Evolutionary conservation across 805 yeast species (phyloP).

Genomic region (Torulaspora gathmanii): DNA sequence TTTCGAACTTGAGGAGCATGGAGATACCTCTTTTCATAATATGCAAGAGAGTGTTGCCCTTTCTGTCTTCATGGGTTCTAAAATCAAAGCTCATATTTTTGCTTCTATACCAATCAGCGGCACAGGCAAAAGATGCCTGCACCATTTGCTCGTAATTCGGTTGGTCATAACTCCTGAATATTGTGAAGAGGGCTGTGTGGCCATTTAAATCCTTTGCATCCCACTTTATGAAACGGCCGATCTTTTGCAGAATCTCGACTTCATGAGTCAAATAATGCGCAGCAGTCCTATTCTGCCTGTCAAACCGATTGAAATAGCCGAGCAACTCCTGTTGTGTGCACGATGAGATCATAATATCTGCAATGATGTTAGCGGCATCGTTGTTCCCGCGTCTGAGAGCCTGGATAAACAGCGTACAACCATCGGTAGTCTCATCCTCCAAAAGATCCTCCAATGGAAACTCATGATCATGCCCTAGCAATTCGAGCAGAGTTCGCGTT

Average conservation of each 20-base stretch:
- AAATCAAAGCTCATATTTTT: conserved; percentile 39
- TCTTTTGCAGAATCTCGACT: conserved; percentile 42
- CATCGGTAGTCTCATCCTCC: conserved; percentile 53
- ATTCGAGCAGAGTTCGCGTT: conserved; percentile 40
- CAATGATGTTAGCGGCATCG: conserved; percentile 45
- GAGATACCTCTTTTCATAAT: conserved; percentile 51
- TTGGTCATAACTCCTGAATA: conserved; percentile 79
- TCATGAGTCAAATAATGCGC: conserved; percentile 73
- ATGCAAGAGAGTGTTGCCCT: conserved; percentile 76
- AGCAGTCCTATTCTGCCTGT: conserved; percentile 51
- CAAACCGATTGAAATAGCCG: conserved; percentile 47
- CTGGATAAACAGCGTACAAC: conserved; percentile 53
- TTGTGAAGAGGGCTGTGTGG: conserved; percentile 73
- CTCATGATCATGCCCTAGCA: conserved; percentile 45
- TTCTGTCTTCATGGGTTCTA: conserved; percentile 62
- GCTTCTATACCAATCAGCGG: conserved; percentile 40
- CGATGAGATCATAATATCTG: conserved; percentile 41
- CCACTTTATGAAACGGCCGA: conserved; percentile 72
- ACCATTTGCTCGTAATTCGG: conserved; percentile 52
- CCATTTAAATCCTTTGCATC: conserved; percentile 53
- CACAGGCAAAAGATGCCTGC: conserved; percentile 42
- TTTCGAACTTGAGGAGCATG: conserved; percentile 37
- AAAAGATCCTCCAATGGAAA: conserved; percentile 64
- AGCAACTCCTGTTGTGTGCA: conserved; percentile 45
- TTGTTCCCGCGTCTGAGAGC: conserved; percentile 55